Evolutionary conservation across 805 yeast genomes (phyloP).

Genomic region (Candida taoyuanica): DNA sequence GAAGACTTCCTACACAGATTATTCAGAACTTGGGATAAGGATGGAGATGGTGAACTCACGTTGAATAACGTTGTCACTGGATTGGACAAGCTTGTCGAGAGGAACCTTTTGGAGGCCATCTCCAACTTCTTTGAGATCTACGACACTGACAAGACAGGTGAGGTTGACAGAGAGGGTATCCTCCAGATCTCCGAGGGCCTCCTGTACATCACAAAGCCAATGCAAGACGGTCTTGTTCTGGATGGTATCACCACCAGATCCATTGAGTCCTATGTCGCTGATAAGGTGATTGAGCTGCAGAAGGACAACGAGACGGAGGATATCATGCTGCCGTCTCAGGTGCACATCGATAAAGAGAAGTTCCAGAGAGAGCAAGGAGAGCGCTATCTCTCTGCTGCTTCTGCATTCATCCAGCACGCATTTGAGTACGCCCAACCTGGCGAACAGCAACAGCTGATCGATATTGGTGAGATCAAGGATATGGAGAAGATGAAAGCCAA

Average conservation of each 20-base stretch:
- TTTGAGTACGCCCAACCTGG: slow-evolving; percentile 85
- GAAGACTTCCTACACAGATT: slow-evolving; percentile 55
- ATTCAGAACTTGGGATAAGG: slow-evolving; percentile 69
- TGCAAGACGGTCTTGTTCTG: slow-evolving; percentile 67
- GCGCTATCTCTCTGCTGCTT: slow-evolving; percentile 80
- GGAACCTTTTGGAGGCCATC: slow-evolving; percentile 73
- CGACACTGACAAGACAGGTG: slow-evolving; percentile 54
- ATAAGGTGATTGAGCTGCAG: slow-evolving; percentile 40
- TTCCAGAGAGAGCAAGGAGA: slow-evolving; percentile 65
- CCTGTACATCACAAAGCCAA: slow-evolving; percentile 75
- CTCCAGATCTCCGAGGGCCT: slow-evolving; percentile 84
- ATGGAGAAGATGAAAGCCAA: slow-evolving; percentile 45
- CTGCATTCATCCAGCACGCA: slow-evolving; percentile 79
- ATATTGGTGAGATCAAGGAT: slow-evolving; percentile 34
- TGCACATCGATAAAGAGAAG: slow-evolving; percentile 56
- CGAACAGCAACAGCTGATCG: slow-evolving; percentile 42
- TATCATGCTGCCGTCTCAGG: slow-evolving; percentile 51
- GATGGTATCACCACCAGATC: slow-evolving; percentile 61
- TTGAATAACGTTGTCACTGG: slow-evolving; percentile 72
- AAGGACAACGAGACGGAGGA: slow-evolving; percentile 33
- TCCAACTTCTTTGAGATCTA: slow-evolving; percentile 77
- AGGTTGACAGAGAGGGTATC: slow-evolving; percentile 72
- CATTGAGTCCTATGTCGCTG: slow-evolving; percentile 66
- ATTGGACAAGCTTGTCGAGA: slow-evolving; percentile 59
- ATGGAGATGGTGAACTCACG: slow-evolving; percentile 48